A percentile compares a stretch with the other conserved stretches of the same genome.
Evolutionary conservation across 305 asterid species (phyloP).

Genomic region (Fraxinus velutina): DNA sequence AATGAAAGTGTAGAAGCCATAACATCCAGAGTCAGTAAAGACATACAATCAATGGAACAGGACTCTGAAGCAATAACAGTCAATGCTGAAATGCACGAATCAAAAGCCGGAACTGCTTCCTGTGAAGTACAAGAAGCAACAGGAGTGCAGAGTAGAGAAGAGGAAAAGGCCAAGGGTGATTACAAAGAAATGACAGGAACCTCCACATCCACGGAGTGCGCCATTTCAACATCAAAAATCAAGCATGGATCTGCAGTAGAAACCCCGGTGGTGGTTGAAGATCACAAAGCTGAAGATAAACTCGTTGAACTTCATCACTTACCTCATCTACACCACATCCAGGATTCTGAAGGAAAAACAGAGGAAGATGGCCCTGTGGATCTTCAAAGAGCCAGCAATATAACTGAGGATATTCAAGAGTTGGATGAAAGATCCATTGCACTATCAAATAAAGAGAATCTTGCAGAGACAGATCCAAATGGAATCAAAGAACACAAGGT

Average conservation of each 20-base stretch:
- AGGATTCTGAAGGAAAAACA: slow-evolving; percentile 19
- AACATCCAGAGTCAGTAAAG: slow-evolving; percentile 1
- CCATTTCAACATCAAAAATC: slow-evolving; percentile 18
- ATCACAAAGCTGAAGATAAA: slow-evolving; percentile 20
- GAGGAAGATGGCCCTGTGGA: slow-evolving; percentile 18
- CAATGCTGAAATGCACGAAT: slow-evolving; percentile 25
- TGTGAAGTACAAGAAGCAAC: slow-evolving; percentile 20
- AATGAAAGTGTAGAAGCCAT: slow-evolving; percentile 16
- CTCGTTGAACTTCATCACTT: slow-evolving; percentile 16
- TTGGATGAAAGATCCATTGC: slow-evolving; percentile 21
- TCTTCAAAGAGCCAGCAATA: slow-evolving; percentile 22
- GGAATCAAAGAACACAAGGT: slow-evolving; percentile 6
- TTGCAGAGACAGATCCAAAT: slow-evolving; percentile 10
- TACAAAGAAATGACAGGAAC: slow-evolving; percentile 20
- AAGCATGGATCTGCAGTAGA: slow-evolving; percentile 11
- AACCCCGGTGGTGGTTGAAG: slow-evolving; percentile 15
- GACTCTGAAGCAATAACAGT: slow-evolving; percentile 13
- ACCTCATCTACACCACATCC: slow-evolving; percentile 14
- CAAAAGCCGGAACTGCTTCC: slow-evolving; percentile 18
- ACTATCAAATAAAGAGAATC: slow-evolving; percentile 24
- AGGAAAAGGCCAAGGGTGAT: slow-evolving; percentile 18
- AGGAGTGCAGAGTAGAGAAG: slow-evolving; percentile 17
- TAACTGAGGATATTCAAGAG: slow-evolving; percentile 14
- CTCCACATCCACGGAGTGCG: slow-evolving; percentile 18
- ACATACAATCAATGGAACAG: slow-evolving; percentile 24